Percentiles rank a stretch among this genome's conserved stretches.
These are phyloP conservation scores for Fennellomyces sp. DNA, from an alignment of 371 early-diverging fungal genomes.

Conservation along the genomic window DNA sequence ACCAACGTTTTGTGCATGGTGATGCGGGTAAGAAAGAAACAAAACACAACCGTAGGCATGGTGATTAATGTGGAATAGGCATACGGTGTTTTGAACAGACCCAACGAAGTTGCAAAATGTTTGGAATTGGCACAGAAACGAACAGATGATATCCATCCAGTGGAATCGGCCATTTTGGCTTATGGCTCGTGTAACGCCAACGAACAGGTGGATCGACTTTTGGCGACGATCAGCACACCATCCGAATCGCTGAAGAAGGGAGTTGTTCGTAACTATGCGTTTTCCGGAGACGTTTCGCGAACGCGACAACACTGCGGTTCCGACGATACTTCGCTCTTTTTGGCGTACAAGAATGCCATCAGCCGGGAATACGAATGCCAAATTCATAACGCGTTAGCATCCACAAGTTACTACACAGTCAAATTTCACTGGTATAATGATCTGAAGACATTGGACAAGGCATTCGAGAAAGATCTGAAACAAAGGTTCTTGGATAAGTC, in stretches of 20 bases:
- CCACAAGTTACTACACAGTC: not conserved
- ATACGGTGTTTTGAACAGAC: conserved; percentile 29
- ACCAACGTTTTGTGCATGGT: conserved; percentile 29
- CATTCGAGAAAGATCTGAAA: too few species aligned
- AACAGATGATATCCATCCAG: not conserved
- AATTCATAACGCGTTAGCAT: conserved; percentile 30
- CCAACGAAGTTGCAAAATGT: not conserved
- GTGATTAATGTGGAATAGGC: conserved; percentile 18
- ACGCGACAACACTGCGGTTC: not conserved
- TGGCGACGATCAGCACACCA: conserved; percentile 4
- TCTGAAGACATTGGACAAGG: conserved; percentile 18
- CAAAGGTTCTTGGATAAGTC: conserved; percentile 18
- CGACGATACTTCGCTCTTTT: too few species aligned
- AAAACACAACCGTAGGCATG: not conserved
- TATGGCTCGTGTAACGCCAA: conserved; percentile 20
- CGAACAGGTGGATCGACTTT: conserved; percentile 13
- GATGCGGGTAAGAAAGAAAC: conserved; percentile 28
- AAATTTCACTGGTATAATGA: not conserved
- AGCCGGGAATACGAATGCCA: conserved; percentile 18
- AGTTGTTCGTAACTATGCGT: conserved; percentile 10
- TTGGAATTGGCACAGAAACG: not conserved
- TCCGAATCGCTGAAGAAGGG: not conserved
- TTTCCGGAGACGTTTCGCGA: not conserved
- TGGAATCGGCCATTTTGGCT: conserved; percentile 16
- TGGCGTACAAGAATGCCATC: conserved; percentile 14